Evolutionary conservation across 2,329 filamentous ascomycete genomes (phyloP), one percentile per base, ranked within the genome.

Genomic region (Neoarthrinium moseri): DNA sequence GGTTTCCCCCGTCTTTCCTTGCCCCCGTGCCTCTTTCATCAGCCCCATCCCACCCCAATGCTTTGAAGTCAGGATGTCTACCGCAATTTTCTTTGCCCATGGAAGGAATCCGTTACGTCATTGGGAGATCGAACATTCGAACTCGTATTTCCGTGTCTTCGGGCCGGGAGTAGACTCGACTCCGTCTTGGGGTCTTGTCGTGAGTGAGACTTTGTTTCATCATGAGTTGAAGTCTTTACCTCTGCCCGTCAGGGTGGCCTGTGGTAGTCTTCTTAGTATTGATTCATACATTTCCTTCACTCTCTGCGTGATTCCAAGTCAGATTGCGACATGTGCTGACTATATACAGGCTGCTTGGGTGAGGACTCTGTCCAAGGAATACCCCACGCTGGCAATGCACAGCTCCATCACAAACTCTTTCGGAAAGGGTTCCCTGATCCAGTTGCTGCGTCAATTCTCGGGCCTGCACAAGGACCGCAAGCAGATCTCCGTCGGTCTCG

Each of bases 181-280:
- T 77, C 88, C 91, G 91, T 97, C 84, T 90, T 97, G 94, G 89
- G 78, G 73, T 73, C 80, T 72, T 74, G 77, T 90, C 87, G 77
- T 76, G 83, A 84, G 86, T 74, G 73, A 72, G 78, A 78, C 80
- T 72, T 77, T 94, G 89, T 86, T 86, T 87, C 85, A 84, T 89
- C 79, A 87, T 90, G 92, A 97, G 94, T 97, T 96, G 94, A 97
- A 87, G 76, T 76, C 82, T 83, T n/a, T 7, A 81, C 80, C 82
- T 81, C 81, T 77, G 72, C 80, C 74, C 61, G 67, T 66, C 65
- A 64, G 71, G 78, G 78, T 73, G 69, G 73, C 71, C 71, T 71
- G 72, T 91, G 84, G 87, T 82, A 81, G 80, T 80, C 77, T 88
- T 97, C 94, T 95, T 99, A 99, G 94, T 97, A 87, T 89, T 87